These are phyloP conservation scores for Aspergillus ellipticus DNA, from an alignment of 495 filamentous ascomycete species.

Conservation along the genomic window DNA sequence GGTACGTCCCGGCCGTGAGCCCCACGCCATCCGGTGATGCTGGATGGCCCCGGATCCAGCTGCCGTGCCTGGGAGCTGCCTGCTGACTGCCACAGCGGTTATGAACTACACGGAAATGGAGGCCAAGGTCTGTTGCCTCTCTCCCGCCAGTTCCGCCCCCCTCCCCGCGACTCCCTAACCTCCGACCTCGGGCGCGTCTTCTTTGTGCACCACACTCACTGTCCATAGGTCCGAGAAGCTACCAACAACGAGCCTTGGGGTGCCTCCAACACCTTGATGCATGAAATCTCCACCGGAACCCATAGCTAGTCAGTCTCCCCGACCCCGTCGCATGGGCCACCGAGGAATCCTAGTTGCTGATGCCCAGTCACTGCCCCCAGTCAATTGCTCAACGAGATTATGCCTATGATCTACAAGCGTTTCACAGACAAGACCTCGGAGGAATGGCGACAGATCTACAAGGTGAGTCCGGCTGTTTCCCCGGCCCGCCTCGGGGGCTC, in stretches of 20 bases:
- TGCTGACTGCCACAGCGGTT: constrained; percentile 59
- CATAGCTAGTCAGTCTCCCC: constrained; percentile 82
- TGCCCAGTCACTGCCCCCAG: constrained; percentile 39
- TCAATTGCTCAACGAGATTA: constrained; percentile 97
- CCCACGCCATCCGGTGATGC: background rate
- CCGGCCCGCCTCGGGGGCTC: background rate
- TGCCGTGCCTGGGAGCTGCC: constrained; percentile 5
- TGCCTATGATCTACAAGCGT: constrained; percentile 99
- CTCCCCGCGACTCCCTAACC: background rate
- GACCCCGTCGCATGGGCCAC: constrained; percentile 8
- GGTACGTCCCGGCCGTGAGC: constrained; percentile 51
- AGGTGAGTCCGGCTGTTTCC: constrained; percentile 44
- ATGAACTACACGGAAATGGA: constrained; percentile 99
- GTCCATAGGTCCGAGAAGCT: constrained; percentile 77
- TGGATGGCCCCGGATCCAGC: background rate
- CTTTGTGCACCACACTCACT: constrained; percentile 19
- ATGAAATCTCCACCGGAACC: constrained; percentile 97
- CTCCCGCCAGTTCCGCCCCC: constrained; percentile 10
- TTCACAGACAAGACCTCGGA: constrained; percentile 98
- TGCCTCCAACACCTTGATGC: constrained; percentile 84
- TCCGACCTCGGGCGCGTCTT: background rate
- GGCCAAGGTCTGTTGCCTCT: constrained; percentile 66
- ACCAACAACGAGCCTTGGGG: constrained; percentile 99
- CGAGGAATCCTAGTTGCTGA: constrained; percentile 13
- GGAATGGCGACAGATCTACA: constrained; percentile 99